phyloP scores from a whole-genome alignment of 2,329 filamentous ascomycete species.

The Talaromyces sp. region DNA sequence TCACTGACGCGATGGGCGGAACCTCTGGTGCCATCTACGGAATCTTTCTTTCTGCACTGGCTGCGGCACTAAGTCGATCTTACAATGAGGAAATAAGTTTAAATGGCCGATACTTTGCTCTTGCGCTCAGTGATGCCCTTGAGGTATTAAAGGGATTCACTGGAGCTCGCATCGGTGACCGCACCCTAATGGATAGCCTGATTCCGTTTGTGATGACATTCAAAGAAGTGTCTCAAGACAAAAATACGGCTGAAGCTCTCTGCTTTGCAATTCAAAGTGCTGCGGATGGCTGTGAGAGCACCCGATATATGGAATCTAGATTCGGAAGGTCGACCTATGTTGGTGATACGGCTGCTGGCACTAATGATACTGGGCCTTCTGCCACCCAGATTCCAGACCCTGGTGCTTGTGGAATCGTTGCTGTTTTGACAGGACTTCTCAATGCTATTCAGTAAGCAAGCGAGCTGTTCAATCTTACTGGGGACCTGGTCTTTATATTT shows the following conservation, averaged over 20 bases:
- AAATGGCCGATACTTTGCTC: background rate
- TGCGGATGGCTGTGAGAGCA: background rate
- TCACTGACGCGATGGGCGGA: conserved; percentile 63
- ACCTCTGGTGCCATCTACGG: conserved; percentile 62
- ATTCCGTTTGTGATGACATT: background rate
- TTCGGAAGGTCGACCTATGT: background rate
- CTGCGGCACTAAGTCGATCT: background rate
- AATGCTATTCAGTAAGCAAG: background rate
- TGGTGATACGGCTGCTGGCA: background rate
- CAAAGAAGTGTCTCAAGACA: background rate
- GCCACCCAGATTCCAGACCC: background rate
- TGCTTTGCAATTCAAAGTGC: background rate
- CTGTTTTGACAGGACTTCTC: background rate
- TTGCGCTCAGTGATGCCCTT: background rate
- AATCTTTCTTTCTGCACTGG: conserved; percentile 17
- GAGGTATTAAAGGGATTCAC: background rate
- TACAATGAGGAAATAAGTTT: background rate
- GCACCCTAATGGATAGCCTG: background rate
- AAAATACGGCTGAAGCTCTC: background rate
- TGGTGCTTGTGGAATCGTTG: background rate
- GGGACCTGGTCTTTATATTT: too few species aligned
- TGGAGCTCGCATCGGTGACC: background rate
- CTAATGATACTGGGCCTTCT: background rate
- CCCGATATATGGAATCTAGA: background rate
- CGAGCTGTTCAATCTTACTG: too few species aligned